These are phyloP conservation scores for Fusarium circinatum DNA, from an alignment of 2,329 filamentous ascomycete genomes.

Conservation along the genomic window DNA sequence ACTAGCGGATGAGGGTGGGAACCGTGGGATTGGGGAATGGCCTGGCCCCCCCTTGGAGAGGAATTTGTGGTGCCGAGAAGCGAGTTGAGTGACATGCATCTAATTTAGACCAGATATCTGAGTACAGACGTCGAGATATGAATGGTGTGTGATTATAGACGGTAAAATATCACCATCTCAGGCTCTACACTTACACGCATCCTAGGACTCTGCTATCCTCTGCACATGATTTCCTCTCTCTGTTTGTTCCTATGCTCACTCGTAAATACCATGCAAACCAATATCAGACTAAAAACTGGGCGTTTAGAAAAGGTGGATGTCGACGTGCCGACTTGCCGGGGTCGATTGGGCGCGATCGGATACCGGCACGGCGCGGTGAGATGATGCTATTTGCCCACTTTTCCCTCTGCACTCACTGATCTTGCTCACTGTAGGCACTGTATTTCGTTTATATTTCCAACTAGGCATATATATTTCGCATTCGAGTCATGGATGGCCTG, in stretches of 20 bases:
- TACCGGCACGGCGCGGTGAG: constrained; percentile 46
- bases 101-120: background rate
- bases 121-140: background rate
- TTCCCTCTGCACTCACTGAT: background rate
- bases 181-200: background rate
- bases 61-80: constrained; percentile 34
- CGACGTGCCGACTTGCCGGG: constrained; percentile 45
- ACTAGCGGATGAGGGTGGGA: constrained; percentile 31
- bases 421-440: background rate
- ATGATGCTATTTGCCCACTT: constrained; percentile 44
- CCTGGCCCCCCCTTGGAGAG: background rate
- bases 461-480: constrained; percentile 26
- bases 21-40: constrained; percentile 8
- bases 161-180: background rate
- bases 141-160: background rate
- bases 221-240: background rate
- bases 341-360: constrained; percentile 45
- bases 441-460: background rate
- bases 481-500: constrained; percentile 5
- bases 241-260: background rate
- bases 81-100: constrained; percentile 15
- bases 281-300: constrained; percentile 21
- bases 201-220: background rate
- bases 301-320: constrained; percentile 41
- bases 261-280: background rate